A percentile compares a stretch with the other conserved stretches of the same genome.
phyloP scores from a whole-genome alignment of 2,329 filamentous ascomycete species.

The Diaporthe batatas region DNA sequence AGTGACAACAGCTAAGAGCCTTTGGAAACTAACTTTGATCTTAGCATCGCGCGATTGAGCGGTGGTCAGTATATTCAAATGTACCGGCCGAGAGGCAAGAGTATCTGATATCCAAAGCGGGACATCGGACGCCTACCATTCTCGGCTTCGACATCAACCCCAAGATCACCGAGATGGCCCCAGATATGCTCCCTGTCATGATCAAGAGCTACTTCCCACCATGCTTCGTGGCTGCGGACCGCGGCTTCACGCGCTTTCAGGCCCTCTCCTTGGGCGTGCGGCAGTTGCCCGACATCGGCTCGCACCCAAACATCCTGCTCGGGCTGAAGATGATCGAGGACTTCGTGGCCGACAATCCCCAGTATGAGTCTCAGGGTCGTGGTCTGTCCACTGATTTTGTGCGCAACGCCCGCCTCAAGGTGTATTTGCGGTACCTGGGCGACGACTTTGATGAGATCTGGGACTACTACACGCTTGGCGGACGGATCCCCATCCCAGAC shows the following conservation, averaged over 20 bases:
- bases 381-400: conserved; percentile 28
- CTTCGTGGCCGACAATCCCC: conserved; percentile 25
- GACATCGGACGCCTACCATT: conserved; percentile 7
- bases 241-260: conserved; percentile 25
- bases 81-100: conserved; percentile 15
- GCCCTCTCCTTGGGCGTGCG: conserved; percentile 27
- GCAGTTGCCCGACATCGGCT: conserved; percentile 21
- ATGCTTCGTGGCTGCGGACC: conserved; percentile 21
- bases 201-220: conserved; percentile 35
- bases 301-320: conserved; percentile 29
- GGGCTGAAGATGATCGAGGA: conserved; percentile 24
- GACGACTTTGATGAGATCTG: conserved; percentile 34
- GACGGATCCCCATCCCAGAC: conserved; percentile 30
- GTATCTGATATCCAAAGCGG: not conserved
- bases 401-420: conserved; percentile 31
- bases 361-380: conserved; percentile 5
- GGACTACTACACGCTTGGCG: conserved; percentile 35
- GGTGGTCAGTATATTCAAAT: conserved; percentile 10
- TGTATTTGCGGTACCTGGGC: conserved; percentile 26
- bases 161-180: conserved; percentile 18
- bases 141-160: conserved; percentile 34
- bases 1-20: not conserved
- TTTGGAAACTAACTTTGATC: not conserved
- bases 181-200: conserved; percentile 25
- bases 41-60: conserved; percentile 30